Percentiles rank a stretch among this genome's conserved stretches.
Conservation (phyloP, 2,329 filamentous ascomycete genomes). For the Berkeleyomyces basicola region DNA sequence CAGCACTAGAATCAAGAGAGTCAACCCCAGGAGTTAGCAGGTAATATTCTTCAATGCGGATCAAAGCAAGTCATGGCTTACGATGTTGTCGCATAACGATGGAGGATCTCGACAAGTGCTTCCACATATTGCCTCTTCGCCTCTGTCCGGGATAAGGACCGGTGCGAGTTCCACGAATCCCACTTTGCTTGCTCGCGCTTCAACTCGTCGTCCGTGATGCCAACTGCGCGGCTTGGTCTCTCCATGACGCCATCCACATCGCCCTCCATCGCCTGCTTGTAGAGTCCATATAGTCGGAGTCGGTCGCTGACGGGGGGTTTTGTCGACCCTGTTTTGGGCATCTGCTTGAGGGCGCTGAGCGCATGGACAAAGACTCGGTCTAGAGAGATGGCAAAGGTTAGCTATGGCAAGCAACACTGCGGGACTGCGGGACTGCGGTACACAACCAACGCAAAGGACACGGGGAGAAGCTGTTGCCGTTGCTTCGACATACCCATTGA, state of each 20-base stretch:
- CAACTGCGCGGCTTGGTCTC: constrained; percentile 42
- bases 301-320: constrained; percentile 75
- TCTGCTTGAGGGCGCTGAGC: constrained; percentile 95
- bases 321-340: constrained; percentile 79
- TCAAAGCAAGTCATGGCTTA: constrained; percentile 24
- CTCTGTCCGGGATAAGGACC: constrained; percentile 69
- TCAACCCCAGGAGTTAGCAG: background rate
- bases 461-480: background rate
- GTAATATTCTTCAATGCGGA: background rate
- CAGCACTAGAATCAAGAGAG: constrained; percentile 38
- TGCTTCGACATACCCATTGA: constrained; percentile 22
- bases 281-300: constrained; percentile 87
- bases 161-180: constrained; percentile 91
- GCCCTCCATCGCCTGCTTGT: constrained; percentile 98
- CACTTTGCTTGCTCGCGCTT: constrained; percentile 52
- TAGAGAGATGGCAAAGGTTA: constrained; percentile 23
- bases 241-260: constrained; percentile 92
- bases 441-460: background rate
- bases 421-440: background rate
- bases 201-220: constrained; percentile 35
- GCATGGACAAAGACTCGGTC: constrained; percentile 98
- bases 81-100: constrained; percentile 79
- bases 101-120: constrained; percentile 91
- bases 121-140: constrained; percentile 90
- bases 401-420: background rate